Conservation (phyloP, 2,329 filamentous ascomycete genomes). For the Albifimbria verrucaria region DNA sequence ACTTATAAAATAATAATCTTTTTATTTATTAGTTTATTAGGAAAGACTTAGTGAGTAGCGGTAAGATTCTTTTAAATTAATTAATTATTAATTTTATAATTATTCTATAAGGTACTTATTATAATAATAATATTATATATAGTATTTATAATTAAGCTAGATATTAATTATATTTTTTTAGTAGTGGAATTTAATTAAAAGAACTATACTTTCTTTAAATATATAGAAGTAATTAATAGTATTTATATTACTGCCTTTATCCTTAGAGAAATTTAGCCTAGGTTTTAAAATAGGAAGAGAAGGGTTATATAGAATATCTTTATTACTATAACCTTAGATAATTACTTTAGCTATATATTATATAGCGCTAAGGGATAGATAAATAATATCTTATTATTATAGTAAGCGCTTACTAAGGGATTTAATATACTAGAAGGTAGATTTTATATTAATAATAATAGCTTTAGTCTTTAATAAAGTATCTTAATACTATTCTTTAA, state of each 20-base stretch:
- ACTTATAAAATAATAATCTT: background rate
- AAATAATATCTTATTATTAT: background rate
- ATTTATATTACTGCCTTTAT: background rate
- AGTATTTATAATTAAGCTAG: background rate
- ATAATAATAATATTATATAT: background rate
- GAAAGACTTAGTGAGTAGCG: background rate
- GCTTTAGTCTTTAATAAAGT: background rate
- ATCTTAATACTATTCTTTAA: background rate
- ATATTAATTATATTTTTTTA: background rate
- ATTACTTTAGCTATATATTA: background rate
- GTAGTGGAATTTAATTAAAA: background rate
- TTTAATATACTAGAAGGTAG: background rate
- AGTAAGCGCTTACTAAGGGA: background rate
- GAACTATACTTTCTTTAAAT: background rate
- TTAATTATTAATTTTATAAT: background rate
- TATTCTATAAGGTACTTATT: background rate
- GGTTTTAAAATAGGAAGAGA: background rate
- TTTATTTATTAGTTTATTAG: background rate
- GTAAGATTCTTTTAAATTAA: background rate
- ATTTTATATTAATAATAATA: background rate
- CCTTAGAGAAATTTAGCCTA: background rate
- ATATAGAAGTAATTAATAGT: background rate
- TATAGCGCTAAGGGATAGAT: background rate
- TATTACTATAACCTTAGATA: background rate
- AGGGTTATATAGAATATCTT: background rate